Percentiles rank a stretch among this genome's conserved stretches.
Evolutionary conservation across 2,329 filamentous ascomycete species (phyloP).

Genomic region (Xylaria sp.): DNA sequence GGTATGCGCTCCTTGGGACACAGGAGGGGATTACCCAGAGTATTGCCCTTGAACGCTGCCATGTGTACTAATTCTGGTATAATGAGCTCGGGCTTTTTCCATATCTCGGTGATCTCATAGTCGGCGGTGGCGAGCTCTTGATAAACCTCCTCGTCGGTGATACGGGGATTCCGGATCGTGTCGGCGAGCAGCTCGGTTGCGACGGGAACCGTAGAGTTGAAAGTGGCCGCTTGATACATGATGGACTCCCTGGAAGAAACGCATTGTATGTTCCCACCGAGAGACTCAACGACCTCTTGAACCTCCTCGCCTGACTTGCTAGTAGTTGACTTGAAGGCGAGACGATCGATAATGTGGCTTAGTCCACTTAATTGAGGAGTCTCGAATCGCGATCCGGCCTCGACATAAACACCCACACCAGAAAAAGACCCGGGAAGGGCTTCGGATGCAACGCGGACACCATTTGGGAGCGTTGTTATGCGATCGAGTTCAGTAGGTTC

Average conservation of each 20-base stretch:
- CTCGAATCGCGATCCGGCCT: slow-evolving; percentile 95
- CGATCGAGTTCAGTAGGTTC: slow-evolving; percentile 89
- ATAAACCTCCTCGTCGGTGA: slow-evolving; percentile 87
- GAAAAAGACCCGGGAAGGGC: slow-evolving; percentile 94
- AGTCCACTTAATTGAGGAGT: slow-evolving; percentile 85
- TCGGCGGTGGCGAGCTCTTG: slow-evolving; percentile 91
- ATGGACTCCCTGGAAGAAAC: slow-evolving; percentile 93
- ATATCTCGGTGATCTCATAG: slow-evolving; percentile 97
- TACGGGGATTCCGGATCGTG: slow-evolving; percentile 85
- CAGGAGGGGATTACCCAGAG: slow-evolving; percentile 89
- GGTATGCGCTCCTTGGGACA: slow-evolving; percentile 86
- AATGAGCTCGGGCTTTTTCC: slow-evolving; percentile 96
- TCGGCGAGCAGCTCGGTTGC: slow-evolving; percentile 89
- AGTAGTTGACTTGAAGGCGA: slow-evolving; percentile 92
- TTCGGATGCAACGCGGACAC: slow-evolving; percentile 93
- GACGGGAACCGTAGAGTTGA: slow-evolving; percentile 89
- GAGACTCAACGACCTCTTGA: slow-evolving; percentile 84
- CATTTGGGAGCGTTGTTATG: slow-evolving; percentile 90
- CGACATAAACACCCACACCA: slow-evolving; percentile 94
- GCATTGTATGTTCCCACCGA: slow-evolving; percentile 97
- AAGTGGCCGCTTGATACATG: slow-evolving; percentile 99
- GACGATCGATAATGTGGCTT: slow-evolving; percentile 93
- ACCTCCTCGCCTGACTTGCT: slow-evolving; percentile 81
- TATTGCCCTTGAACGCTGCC: slow-evolving; percentile 96
- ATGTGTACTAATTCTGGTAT: slow-evolving; percentile 95